phyloP scores from a whole-genome alignment of 345 rosid species.

The Turnera subulata region DNA sequence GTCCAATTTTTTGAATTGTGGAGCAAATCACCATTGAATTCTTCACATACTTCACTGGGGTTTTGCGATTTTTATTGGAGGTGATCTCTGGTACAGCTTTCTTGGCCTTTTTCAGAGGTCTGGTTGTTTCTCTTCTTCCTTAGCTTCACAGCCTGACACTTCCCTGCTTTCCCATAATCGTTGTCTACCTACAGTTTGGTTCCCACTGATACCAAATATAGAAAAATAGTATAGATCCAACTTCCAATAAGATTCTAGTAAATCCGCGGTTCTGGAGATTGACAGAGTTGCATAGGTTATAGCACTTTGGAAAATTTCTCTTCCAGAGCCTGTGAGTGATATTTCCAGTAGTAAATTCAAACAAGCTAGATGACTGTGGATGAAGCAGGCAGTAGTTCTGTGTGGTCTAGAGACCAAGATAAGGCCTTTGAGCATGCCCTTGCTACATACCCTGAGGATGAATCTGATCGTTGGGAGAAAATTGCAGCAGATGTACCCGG shows the following conservation, averaged over 20 bases:
- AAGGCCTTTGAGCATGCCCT: slow-evolving; percentile 88
- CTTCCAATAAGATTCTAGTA: slow-evolving; percentile 15
- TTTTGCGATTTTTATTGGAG: slow-evolving; percentile 35
- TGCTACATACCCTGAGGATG: slow-evolving; percentile 60
- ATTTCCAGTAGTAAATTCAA: slow-evolving; percentile 15
- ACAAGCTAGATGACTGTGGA: slow-evolving; percentile 36
- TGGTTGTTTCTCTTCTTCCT: slow-evolving; percentile 22
- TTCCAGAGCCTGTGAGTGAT: slow-evolving; percentile 17
- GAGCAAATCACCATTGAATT: slow-evolving; percentile 47
- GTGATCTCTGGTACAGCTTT: slow-evolving; percentile 34
- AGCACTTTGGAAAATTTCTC: slow-evolving; percentile 19
- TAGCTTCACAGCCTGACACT: slow-evolving; percentile 20
- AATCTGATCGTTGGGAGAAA: slow-evolving; percentile 63
- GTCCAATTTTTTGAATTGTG: slow-evolving; percentile 39
- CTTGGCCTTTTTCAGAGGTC: slow-evolving; percentile 32
- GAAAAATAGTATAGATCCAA: slow-evolving; percentile 26
- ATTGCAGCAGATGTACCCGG: slow-evolving; percentile 79
- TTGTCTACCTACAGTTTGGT: slow-evolving; percentile 18
- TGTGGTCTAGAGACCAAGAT: slow-evolving; percentile 86
- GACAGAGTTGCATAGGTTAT: slow-evolving; percentile 18
- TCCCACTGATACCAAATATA: slow-evolving; percentile 17
- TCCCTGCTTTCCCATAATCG: slow-evolving; percentile 17
- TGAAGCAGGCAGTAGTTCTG: slow-evolving; percentile 54
- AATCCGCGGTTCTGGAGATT: slow-evolving; percentile 19
- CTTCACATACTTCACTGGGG: slow-evolving; percentile 31